phyloP scores from a whole-genome alignment of 2,329 filamentous ascomycete species.

The Macrophomina pseudophaseolina region DNA sequence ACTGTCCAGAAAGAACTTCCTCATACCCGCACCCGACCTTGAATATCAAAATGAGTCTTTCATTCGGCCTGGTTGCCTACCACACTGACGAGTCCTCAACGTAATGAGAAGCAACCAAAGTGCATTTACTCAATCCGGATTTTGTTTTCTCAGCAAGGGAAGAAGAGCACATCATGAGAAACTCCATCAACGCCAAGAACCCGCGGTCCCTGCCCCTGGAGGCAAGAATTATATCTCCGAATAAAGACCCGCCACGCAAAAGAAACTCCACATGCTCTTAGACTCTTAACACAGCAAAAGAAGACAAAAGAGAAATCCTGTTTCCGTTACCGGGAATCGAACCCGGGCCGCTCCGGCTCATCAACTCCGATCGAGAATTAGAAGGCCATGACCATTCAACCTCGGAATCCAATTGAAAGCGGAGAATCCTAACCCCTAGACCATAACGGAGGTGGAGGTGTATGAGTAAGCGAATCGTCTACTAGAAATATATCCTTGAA shows the following conservation, averaged over 20 bases:
- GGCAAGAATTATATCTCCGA: too few species aligned
- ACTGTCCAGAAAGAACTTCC: not conserved
- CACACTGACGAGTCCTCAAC: not conserved
- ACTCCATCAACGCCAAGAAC: too few species aligned
- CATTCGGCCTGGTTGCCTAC: not conserved
- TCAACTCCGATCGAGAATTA: not conserved
- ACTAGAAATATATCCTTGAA: not conserved
- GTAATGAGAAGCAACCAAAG: not conserved
- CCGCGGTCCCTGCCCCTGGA: too few species aligned
- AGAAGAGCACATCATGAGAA: too few species aligned
- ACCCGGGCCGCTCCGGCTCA: conserved; percentile 26
- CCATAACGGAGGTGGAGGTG: conserved; percentile 25
- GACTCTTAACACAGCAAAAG: not conserved
- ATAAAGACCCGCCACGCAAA: too few species aligned
- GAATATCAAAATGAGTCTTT: not conserved
- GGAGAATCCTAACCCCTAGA: conserved; percentile 27
- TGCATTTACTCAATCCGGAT: too few species aligned
- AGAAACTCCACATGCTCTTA: not conserved
- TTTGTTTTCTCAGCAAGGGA: too few species aligned
- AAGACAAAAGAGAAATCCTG: not conserved
- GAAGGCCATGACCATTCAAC: too few species aligned
- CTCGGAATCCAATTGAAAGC: not conserved
- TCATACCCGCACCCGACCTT: not conserved
- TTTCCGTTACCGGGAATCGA: conserved; percentile 28
- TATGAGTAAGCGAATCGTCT: not conserved